These are phyloP conservation scores for Beauveria scarabaeidicola DNA, from an alignment of 2,329 filamentous ascomycete genomes.

Conservation along the genomic window DNA sequence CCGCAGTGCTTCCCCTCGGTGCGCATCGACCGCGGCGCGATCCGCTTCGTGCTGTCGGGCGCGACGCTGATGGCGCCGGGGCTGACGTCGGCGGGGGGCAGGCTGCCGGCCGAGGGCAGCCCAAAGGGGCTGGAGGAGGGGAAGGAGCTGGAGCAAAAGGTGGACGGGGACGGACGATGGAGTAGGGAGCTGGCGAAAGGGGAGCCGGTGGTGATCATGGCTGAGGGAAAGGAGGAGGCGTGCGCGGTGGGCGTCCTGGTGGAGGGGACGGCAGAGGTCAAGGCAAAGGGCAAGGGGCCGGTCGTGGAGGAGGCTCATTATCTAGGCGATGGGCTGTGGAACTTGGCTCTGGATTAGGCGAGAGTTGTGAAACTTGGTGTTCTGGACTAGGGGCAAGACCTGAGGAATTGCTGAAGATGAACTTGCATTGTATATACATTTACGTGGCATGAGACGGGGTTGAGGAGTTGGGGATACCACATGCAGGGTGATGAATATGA, in stretches of 20 bases:
- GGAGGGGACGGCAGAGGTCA: slow-evolving; percentile 82
- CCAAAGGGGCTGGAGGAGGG: slow-evolving; percentile 27
- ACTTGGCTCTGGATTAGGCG: slow-evolving; percentile 43
- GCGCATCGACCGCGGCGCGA: slow-evolving; percentile 89
- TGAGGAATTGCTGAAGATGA: background rate
- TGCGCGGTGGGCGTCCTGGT: slow-evolving; percentile 82
- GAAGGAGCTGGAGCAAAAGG: slow-evolving; percentile 33
- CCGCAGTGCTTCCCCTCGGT: slow-evolving; percentile 75
- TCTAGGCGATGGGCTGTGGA: slow-evolving; percentile 91
- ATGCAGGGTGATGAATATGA: background rate
- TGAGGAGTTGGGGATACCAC: slow-evolving; percentile 3
- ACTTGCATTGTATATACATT: background rate
- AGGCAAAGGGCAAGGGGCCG: slow-evolving; percentile 86
- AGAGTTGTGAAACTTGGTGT: background rate
- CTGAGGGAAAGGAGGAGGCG: slow-evolving; percentile 88
- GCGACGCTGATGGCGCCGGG: slow-evolving; percentile 96
- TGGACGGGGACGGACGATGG: slow-evolving; percentile 46
- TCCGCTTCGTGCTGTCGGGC: slow-evolving; percentile 89
- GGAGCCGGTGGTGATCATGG: slow-evolving; percentile 77
- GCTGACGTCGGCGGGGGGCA: slow-evolving; percentile 72
- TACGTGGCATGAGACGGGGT: background rate
- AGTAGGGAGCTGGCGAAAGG: slow-evolving; percentile 66
- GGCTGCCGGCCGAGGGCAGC: slow-evolving; percentile 54
- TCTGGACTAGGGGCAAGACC: too few species aligned
- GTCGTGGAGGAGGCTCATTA: slow-evolving; percentile 93